Base-by-base conservation (phyloP, 2,329 filamentous ascomycete genomes). In the Hypocrella siamensis region DNA sequence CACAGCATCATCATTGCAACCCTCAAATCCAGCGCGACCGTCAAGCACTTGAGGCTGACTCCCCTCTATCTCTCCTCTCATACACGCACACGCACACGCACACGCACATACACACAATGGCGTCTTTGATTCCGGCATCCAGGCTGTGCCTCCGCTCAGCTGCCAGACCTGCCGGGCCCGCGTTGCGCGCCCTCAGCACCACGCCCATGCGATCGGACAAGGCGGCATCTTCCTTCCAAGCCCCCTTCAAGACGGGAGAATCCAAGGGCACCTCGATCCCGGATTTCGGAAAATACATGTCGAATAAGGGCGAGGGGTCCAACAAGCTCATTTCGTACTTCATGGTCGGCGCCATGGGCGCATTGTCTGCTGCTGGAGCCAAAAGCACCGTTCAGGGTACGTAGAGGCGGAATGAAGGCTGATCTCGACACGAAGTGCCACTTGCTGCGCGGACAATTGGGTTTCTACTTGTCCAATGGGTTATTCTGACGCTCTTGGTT, bases 311-410 rank as follows among this genome's bases (percentile, higher is more conserved):
- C 46, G 67, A 78, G 57, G 70, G 64, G 45, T 67, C 67, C 51
- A 93, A 93, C 64, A 79, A 86, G 67, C 66, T 93, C 46, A 90
- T 93, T 60, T 76, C 78, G 51, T 98, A 98, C 73, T 96, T 98
- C 65, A 93, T 96, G 83, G 90, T 93, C 44, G 90, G 90, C 49
- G 78, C 83, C 35, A 79, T 98, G 70, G 90, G 90, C 54, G 79
- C 90, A 51, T 70, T 96, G 56, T 76, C 80, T 42, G 88, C 88
- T 36, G 80, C 90, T 45, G 88, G 88, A 53, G 90, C 88, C 56
- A 98, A 98, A 79, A 84, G 82, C 49, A 96, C 90, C 43, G 84
- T 98, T 46, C 84, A 94, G 71, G 88, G 90, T 98, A 74, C 56
- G 80, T 67, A 14, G 28, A 15, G 14, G 19, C 15, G 16, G 17